Conservation (phyloP, 2,329 filamentous ascomycete genomes). For the Penicillium oxalicum region DNA sequence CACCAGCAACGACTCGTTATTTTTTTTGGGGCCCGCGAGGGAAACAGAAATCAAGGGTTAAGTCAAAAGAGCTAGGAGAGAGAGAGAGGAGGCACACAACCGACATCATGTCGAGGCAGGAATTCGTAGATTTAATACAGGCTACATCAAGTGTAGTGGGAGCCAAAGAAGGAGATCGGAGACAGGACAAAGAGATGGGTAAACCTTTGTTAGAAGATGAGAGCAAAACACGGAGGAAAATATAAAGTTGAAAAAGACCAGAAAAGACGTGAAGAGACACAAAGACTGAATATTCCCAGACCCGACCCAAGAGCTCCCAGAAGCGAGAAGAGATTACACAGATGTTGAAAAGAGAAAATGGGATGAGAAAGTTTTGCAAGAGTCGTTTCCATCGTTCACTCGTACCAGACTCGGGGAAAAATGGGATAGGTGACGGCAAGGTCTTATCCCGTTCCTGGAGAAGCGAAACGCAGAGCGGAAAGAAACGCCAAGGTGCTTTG, state of each 20-base stretch:
- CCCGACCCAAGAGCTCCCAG: conserved; percentile 34
- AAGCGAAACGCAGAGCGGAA: conserved; percentile 11
- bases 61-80: too few species aligned
- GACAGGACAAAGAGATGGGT: conserved; percentile 4
- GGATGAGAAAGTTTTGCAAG: conserved; percentile 17
- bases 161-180: conserved; percentile 18
- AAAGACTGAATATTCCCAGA: conserved; percentile 18
- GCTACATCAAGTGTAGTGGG: conserved; percentile 23
- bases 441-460: conserved; percentile 1
- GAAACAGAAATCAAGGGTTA: too few species aligned
- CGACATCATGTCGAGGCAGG: conserved; percentile 16
- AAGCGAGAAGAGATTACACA: conserved; percentile 40
- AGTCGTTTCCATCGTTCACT: conserved; percentile 11
- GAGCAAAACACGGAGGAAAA: conserved; percentile 8
- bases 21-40: too few species aligned
- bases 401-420: conserved; percentile 8
- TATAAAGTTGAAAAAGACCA: conserved; percentile 13
- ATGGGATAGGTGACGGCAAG: not conserved
- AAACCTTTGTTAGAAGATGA: not conserved
- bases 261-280: conserved; percentile 11
- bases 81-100: conserved; percentile 8
- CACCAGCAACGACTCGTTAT: too few species aligned
- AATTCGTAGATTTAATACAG: conserved; percentile 34
- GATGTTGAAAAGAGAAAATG: conserved; percentile 28
- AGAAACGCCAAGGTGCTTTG: conserved; percentile 7